These are phyloP conservation scores for Daldinia bambusicola DNA, from an alignment of 495 filamentous ascomycete genomes.

Conservation along the genomic window DNA sequence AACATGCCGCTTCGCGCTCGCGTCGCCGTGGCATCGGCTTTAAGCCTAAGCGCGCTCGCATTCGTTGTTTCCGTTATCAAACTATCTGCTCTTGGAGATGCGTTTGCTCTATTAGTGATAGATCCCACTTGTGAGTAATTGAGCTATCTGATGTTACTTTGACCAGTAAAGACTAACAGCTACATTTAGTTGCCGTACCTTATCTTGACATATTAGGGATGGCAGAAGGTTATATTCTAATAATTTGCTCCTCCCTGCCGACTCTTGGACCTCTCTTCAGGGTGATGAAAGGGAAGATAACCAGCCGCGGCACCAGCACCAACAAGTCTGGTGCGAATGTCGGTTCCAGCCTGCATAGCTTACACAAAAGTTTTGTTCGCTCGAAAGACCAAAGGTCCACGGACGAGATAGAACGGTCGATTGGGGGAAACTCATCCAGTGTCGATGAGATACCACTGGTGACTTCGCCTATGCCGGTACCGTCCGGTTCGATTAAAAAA, in stretches of 20 bases:
- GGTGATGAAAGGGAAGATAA: constrained; percentile 36
- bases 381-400: constrained; percentile 25
- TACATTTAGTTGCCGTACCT: constrained; percentile 36
- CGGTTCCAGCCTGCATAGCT: constrained; percentile 25
- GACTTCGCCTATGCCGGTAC: constrained; percentile 11
- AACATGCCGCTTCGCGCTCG: constrained; percentile 45
- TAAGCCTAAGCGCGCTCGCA: constrained; percentile 43
- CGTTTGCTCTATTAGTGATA: constrained; percentile 28
- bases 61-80: constrained; percentile 41
- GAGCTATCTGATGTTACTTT: neutral
- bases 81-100: constrained; percentile 31
- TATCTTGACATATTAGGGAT: constrained; percentile 47
- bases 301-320: constrained; percentile 24
- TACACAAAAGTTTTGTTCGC: constrained; percentile 24
- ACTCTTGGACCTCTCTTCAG: constrained; percentile 44
- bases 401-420: constrained; percentile 25
- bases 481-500: constrained; percentile 18
- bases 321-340: constrained; percentile 22
- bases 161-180: constrained; percentile 4
- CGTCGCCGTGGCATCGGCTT: constrained; percentile 35
- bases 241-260: constrained; percentile 46
- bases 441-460: constrained; percentile 41
- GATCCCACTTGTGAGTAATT: constrained; percentile 46
- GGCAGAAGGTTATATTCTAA: constrained; percentile 45
- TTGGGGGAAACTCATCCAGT: constrained; percentile 38